A percentile compares a stretch with the other conserved stretches of the same genome.
phyloP scores from a whole-genome alignment of 2,329 filamentous ascomycete genomes.

The Cladosporium sp. region DNA sequence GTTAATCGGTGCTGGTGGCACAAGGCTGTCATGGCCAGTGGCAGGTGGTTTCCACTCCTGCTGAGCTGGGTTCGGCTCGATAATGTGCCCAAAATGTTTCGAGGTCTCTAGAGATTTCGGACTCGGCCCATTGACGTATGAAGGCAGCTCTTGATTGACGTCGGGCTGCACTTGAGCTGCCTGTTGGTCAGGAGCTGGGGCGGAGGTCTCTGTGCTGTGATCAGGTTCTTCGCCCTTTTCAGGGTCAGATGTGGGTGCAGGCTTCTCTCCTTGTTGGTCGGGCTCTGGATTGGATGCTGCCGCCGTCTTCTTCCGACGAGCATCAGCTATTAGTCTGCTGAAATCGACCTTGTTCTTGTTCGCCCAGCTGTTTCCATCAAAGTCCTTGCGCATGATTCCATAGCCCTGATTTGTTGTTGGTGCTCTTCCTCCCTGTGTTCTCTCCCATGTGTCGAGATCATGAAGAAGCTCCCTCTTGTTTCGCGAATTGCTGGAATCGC shows the following conservation, averaged over 20 bases:
- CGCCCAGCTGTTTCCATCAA: constrained; percentile 77
- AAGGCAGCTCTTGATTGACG: not conserved
- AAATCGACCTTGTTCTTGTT: constrained; percentile 73
- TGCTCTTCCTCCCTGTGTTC: constrained; percentile 69
- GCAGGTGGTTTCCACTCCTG: not conserved
- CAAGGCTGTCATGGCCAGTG: constrained; percentile 22
- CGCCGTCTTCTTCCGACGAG: constrained; percentile 56
- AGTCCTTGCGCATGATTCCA: constrained; percentile 78
- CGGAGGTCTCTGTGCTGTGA: constrained; percentile 15
- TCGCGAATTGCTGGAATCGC: constrained; percentile 75
- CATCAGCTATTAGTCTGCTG: constrained; percentile 74
- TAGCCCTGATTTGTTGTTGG: constrained; percentile 41
- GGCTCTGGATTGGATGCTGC: constrained; percentile 16
- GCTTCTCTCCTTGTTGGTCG: not conserved
- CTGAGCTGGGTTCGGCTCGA: not conserved
- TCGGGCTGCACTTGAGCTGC: not conserved
- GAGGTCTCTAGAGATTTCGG: not conserved
- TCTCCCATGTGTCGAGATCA: constrained; percentile 85
- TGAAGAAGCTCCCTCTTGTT: constrained; percentile 69
- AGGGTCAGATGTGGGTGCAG: not conserved
- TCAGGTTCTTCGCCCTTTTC: not conserved
- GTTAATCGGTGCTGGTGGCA: constrained; percentile 21
- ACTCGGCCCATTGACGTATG: not conserved
- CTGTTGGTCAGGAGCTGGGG: not conserved
- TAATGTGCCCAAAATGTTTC: not conserved